Evolutionary conservation across 352 stramenopile genomes (phyloP), one percentile per base, ranked within the genome.

Genomic region (Ophiocytium majus): DNA sequence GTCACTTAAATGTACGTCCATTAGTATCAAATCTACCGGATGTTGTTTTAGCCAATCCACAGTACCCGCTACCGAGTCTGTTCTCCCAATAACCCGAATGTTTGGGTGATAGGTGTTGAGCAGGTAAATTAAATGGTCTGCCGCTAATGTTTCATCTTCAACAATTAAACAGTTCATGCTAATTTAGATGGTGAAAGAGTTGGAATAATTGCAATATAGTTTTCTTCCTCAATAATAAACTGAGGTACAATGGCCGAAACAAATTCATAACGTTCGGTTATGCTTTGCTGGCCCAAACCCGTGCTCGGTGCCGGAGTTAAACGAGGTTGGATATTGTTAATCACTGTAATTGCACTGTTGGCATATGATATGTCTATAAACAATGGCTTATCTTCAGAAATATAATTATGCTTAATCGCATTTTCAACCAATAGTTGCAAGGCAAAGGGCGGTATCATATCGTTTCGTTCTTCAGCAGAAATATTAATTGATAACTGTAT

Each of bases 401-500:
- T 28, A 23, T 71, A 23, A 71, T 71, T 71, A 71, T 71, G 57
- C 28, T 71, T 71, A 28, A 71, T 71, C 57, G 57, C 57, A 71
- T 71, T 71, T 71, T 71, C 57, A 23, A 71, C 57, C 57, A 71
- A 28, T 28, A 71, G 23, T 28, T 71, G 57, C 57, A 71, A 28
- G 19, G 57, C 23, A 23, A 71, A 23, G 23, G 57, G 57, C 57
- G 57, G 57, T 71, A 71, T 23, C 28, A 71, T 23, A 23, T 71
- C 28, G 19, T 71, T 71, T 71, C 19, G 28, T 23, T 28, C 23
- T 71, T 71, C 57, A 28, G 23, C 28, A 71, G 57, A 71, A 23
- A 71, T 71, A 28, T 23, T 23, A 71, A 71, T 71, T 23, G 23
- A 23, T 23, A 71, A 71, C 28, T 71, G 23, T 71, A 71, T 71